Percentiles rank a stretch among this genome's conserved stretches.
phyloP scores from a whole-genome alignment of 306 rosid genomes.

The Macrotyloma uniflorum region DNA sequence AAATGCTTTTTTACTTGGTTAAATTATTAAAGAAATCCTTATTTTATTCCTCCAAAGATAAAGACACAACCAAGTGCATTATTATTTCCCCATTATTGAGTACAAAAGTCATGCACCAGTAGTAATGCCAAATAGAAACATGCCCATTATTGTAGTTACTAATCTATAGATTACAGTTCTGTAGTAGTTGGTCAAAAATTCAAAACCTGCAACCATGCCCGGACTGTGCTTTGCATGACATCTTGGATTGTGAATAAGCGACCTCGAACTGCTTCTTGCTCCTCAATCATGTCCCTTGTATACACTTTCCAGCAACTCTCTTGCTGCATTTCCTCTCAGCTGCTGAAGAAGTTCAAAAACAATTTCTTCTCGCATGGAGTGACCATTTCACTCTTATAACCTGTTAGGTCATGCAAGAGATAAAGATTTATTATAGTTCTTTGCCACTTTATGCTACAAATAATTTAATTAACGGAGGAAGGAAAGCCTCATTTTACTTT shows the following conservation, averaged over 20 bases:
- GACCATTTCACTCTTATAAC: constrained; percentile 98
- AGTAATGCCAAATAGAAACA: no score
- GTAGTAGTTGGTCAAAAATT: neutral
- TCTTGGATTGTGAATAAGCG: constrained; percentile 95
- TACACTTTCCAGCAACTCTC: constrained; percentile 56
- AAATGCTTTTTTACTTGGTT: neutral
- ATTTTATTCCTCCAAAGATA: neutral
- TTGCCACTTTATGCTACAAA: no score
- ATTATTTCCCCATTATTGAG: neutral
- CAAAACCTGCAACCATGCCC: constrained; percentile 95
- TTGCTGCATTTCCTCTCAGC: constrained; percentile 71
- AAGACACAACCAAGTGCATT: neutral
- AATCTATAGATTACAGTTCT: constrained; percentile 21
- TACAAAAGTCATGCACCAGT: neutral
- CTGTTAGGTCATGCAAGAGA: constrained; percentile 46
- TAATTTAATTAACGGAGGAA: no score
- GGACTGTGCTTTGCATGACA: constrained; percentile 93
- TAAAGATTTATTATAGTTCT: no score
- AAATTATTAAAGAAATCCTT: neutral
- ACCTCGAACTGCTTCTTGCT: constrained; percentile 96
- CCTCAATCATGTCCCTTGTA: constrained; percentile 87
- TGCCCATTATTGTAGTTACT: no score
- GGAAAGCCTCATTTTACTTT: no score
- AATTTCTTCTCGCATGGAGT: constrained; percentile 97
- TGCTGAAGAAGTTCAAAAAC: constrained; percentile 82